Conservation (phyloP, 1,284 basidiomycete genomes). For the Trichosporon sp. region DNA sequence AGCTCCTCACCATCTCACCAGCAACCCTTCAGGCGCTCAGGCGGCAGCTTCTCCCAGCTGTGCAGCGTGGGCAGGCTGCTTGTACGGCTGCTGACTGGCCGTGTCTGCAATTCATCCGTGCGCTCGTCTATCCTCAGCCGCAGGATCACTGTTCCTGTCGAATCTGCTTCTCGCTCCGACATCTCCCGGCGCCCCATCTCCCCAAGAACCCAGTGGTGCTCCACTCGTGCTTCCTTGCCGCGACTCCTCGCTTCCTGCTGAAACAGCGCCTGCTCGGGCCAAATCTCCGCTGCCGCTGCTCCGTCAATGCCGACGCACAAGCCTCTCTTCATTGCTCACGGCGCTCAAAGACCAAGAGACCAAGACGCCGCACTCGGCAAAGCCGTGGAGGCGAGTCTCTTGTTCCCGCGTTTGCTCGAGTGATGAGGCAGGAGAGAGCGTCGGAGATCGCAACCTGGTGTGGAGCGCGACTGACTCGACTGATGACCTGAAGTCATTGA, state of each 20-base stretch:
- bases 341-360: neutral
- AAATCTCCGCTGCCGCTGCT: neutral
- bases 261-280: neutral
- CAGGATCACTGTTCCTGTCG: neutral
- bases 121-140: neutral
- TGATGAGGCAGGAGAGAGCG: neutral
- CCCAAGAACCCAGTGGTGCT: neutral
- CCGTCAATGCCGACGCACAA: neutral
- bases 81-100: neutral
- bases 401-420: neutral
- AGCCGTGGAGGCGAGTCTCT: neutral
- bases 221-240: neutral
- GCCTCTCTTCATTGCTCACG: neutral
- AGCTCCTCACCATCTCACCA: neutral
- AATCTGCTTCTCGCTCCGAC: neutral
- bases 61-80: neutral
- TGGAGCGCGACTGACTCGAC: neutral
- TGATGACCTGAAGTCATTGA: neutral
- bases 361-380: neutral
- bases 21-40: neutral
- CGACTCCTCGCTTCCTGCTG: neutral
- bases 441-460: too few relatives aligned
- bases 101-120: neutral
- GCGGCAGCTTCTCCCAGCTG: neutral
- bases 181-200: neutral